Conservation (phyloP, 768 basidiomycete species). For the Suillus tomentosus region DNA sequence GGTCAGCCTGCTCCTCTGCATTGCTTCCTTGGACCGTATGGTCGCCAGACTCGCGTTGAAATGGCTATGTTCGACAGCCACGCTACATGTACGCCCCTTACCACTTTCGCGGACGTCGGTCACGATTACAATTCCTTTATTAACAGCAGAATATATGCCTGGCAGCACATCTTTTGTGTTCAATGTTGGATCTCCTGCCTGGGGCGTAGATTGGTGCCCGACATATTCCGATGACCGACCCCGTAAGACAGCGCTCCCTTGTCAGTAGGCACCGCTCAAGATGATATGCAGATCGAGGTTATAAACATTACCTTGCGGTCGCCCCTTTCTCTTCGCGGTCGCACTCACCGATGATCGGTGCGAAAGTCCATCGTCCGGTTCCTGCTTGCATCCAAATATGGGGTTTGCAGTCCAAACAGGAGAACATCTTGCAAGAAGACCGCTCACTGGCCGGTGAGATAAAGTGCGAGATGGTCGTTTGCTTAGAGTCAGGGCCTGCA, state of each 20-base stretch:
- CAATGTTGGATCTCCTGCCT: conserved; percentile 87
- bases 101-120: not conserved
- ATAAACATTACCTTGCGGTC: conserved; percentile 83
- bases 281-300: conserved; percentile 45
- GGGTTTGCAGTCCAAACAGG: conserved; percentile 44
- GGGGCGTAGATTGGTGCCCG: conserved; percentile 94
- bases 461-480: conserved; percentile 83
- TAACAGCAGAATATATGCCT: conserved; percentile 60
- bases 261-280: not conserved
- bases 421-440: conserved; percentile 28
- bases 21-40: conserved; percentile 70
- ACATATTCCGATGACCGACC: conserved; percentile 58
- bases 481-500: conserved; percentile 78
- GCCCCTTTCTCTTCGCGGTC: conserved; percentile 68
- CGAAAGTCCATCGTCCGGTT: conserved; percentile 53
- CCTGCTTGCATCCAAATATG: conserved; percentile 87
- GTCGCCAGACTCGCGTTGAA: conserved; percentile 48
- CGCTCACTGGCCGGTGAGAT: conserved; percentile 36
- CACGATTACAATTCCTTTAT: conserved; percentile 7
- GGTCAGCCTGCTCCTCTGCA: conserved; percentile 52
- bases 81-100: conserved; percentile 53
- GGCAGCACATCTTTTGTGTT: conserved; percentile 70
- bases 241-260: conserved; percentile 40
- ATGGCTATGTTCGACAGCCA: conserved; percentile 58
- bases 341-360: conserved; percentile 68